These are phyloP conservation scores for Citropsis articulata DNA, from an alignment of 345 rosid species.

Conservation along the genomic window DNA sequence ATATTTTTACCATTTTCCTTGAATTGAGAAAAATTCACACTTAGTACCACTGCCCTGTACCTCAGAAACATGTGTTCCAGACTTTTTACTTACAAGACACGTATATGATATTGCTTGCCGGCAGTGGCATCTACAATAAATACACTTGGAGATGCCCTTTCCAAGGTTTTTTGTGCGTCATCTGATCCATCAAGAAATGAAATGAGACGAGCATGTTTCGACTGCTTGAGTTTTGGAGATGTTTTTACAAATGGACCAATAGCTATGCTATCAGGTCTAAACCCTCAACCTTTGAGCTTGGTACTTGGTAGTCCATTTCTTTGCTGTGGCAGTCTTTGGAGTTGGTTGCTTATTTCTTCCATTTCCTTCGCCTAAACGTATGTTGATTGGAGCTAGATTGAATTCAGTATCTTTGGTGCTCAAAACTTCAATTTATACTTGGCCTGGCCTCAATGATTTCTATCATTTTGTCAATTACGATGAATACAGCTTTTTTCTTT, in stretches of 20 bases:
- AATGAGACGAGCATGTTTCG: constrained; percentile 8
- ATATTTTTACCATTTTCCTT: not conserved
- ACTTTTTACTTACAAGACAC: not conserved
- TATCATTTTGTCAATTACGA: too few species aligned
- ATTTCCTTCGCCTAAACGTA: constrained; percentile 5
- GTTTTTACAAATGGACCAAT: constrained; percentile 5
- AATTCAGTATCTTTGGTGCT: not conserved
- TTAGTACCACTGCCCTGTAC: not conserved
- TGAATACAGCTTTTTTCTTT: not conserved
- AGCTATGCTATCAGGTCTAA: not conserved
- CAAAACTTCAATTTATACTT: not conserved
- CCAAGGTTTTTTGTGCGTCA: constrained; percentile 3
- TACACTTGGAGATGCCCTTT: constrained; percentile 7
- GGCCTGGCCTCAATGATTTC: not conserved
- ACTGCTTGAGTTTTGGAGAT: not conserved
- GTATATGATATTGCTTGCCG: not conserved
- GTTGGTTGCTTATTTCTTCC: constrained; percentile 1
- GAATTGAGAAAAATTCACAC: too few species aligned
- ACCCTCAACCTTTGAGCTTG: not conserved
- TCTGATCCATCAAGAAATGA: constrained; percentile 10
- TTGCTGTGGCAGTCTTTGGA: not conserved
- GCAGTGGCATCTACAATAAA: constrained; percentile 11
- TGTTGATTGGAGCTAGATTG: not conserved
- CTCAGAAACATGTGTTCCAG: not conserved
- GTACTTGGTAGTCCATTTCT: not conserved